Base-by-base conservation (phyloP, 2,329 filamentous ascomycete species). In the Diplodia corticola region DNA sequence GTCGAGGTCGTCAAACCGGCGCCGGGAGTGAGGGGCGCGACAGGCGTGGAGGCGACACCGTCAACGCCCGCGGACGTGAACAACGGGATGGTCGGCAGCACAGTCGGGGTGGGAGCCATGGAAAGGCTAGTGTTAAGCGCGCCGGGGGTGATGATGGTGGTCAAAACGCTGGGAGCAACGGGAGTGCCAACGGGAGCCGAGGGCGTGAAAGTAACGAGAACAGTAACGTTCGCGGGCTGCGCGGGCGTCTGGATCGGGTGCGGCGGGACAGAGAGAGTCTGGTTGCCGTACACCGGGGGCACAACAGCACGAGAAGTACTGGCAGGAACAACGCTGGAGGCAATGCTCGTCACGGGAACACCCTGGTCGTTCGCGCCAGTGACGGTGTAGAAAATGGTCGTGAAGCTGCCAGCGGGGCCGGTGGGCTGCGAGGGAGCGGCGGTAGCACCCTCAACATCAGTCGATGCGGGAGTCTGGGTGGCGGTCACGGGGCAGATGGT, bases 401-500 rank as follows among this genome's bases (percentile, higher is more conserved):
- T 48, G 33, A 40, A 40, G 35, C 53, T 44, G 53, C 35, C 33
- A 57, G n/a, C 53, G 6, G 35, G 53, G 20, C 20, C 53, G 4
- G 53, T 4, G 20, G 53, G 33, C 13, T 24, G 20, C 33, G 20
- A 44, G 9, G 53, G 35, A 40, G 53, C 53, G 24, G 53, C 37
- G 53, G 54, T 60, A 15, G 46, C 54, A 2, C 53, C 55, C 28
- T 44, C 17, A 9, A 55, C 40, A 26, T 35, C 51, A 20, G 53
- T 35, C 13, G 30, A 44, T 22, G 50, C 33, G 35, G 35, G 20
- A 22, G 26, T 68, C 48, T 64, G n/a, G 7, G 69, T 70, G 63
- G 69, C 68, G 5, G 63, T 66, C 9, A 69, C 68, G 2, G 72
- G 69, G 63, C 68, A 64, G 37, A 64, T 54, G 12, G 61, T 64